Evolutionary conservation across 2,329 filamentous ascomycete genomes (phyloP).

Genomic region (Emericellopsis atlantica): DNA sequence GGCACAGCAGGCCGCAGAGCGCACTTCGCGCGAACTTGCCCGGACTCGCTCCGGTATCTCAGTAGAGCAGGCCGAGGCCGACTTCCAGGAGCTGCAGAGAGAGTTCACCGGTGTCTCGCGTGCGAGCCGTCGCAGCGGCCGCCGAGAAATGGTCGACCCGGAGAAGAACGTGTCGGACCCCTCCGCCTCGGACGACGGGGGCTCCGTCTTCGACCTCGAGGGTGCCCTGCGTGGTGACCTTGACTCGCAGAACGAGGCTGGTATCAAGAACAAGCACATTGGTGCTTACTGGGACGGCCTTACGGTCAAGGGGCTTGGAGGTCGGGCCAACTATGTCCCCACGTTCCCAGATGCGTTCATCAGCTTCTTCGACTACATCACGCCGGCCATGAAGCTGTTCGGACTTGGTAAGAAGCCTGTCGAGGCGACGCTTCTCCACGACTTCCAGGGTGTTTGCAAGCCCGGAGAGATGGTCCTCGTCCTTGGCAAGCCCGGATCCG

Average conservation of each 20-base stretch:
- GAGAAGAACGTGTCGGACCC: conserved; percentile 3
- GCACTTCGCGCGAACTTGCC: conserved; percentile 6
- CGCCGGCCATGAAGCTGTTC: conserved; percentile 49
- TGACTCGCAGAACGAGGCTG: conserved; percentile 59
- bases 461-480: conserved; percentile 86
- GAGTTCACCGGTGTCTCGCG: conserved; percentile 46
- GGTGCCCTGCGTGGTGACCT: conserved; percentile 58
- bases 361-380: conserved; percentile 63
- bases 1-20: conserved; percentile 6
- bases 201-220: conserved; percentile 60
- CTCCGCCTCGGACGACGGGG: conserved; percentile 25
- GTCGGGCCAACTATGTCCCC: conserved; percentile 56
- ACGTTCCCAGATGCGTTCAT: conserved; percentile 71
- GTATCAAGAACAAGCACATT: conserved; percentile 70
- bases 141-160: conserved; percentile 1
- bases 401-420: conserved; percentile 54
- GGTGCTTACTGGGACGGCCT: conserved; percentile 69
- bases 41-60: conserved; percentile 29
- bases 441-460: conserved; percentile 57
- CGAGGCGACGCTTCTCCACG: conserved; percentile 61
- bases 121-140: conserved; percentile 24
- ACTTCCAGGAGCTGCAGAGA: conserved; percentile 56
- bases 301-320: conserved; percentile 64
- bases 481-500: conserved; percentile 62
- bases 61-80: conserved; percentile 53